Evolutionary conservation across 371 early-diverging fungal species (phyloP).

Genomic region (Saksenaea oblongispora): DNA sequence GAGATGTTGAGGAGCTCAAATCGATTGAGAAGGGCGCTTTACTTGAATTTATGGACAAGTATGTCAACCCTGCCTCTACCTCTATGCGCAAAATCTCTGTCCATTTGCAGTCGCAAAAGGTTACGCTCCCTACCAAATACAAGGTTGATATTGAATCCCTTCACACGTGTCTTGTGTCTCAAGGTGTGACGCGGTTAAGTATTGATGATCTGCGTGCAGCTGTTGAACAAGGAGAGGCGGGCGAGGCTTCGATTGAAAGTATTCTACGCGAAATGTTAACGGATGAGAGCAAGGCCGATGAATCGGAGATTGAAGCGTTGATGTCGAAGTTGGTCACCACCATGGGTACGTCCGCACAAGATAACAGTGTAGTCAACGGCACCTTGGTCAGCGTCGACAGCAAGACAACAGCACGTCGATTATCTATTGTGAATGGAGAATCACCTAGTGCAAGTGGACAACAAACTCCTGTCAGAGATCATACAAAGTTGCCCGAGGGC

Average conservation of each 20-base stretch:
- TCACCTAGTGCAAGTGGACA: slow-evolving; percentile 13
- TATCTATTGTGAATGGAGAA: slow-evolving; percentile 25
- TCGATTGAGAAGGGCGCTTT: slow-evolving; percentile 45
- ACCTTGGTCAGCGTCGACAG: slow-evolving; percentile 47
- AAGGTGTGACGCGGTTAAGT: slow-evolving; percentile 27
- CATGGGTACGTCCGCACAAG: slow-evolving; percentile 39
- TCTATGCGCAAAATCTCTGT: slow-evolving; percentile 65
- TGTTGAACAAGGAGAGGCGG: slow-evolving; percentile 46
- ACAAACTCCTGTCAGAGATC: slow-evolving; percentile 18
- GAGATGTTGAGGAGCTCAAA: slow-evolving; percentile 61
- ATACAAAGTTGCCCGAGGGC: slow-evolving; percentile 34
- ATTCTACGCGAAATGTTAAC: slow-evolving; percentile 41
- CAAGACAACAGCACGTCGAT: slow-evolving; percentile 46
- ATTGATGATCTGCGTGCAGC: slow-evolving; percentile 49
- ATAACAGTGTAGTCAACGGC: slow-evolving; percentile 22
- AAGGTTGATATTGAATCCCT: slow-evolving; percentile 54
- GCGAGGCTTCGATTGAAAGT: slow-evolving; percentile 39
- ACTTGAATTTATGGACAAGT: slow-evolving; percentile 61
- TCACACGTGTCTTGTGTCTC: slow-evolving; percentile 29
- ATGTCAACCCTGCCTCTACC: slow-evolving; percentile 59
- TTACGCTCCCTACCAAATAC: slow-evolving; percentile 24
- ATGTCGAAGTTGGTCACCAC: slow-evolving; percentile 43
- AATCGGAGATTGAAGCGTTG: slow-evolving; percentile 37
- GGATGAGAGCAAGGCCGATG: slow-evolving; percentile 50
- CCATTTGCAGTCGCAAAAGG: slow-evolving; percentile 68